Evolutionary conservation across 2,329 filamentous ascomycete genomes (phyloP).

Genomic region (Cercospora beticola): DNA sequence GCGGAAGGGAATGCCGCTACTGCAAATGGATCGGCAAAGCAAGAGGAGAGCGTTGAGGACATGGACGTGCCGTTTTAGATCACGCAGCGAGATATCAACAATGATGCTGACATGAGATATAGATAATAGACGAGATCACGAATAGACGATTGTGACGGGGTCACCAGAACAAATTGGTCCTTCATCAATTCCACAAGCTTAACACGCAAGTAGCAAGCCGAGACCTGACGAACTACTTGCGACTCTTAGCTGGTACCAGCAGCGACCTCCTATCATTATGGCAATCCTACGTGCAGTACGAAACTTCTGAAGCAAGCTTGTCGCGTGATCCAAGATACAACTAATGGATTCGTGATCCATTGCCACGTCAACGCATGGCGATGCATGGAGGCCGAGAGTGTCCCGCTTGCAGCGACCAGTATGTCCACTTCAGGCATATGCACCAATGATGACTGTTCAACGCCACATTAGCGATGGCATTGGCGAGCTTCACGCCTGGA

Average conservation of each 20-base stretch:
- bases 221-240: neutral
- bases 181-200: neutral
- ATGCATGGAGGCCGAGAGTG: neutral
- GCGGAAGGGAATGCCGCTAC: conserved; percentile 40
- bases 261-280: no score
- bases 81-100: neutral
- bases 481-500: neutral
- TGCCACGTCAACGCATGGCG: neutral
- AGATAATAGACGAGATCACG: conserved; percentile 5
- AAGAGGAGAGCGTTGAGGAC: conserved; percentile 62
- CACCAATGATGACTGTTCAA: neutral
- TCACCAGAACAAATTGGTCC: neutral
- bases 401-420: neutral
- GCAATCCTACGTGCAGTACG: neutral
- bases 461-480: neutral
- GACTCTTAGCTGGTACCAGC: neutral
- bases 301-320: neutral
- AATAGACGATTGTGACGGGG: neutral
- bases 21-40: conserved; percentile 32
- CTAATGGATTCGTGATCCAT: neutral
- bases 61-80: conserved; percentile 66
- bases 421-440: neutral
- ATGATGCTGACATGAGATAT: neutral
- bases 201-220: neutral
- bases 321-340: neutral